Evolutionary conservation across 208 protist genomes (phyloP), one percentile per base, ranked within the genome.

Genomic region (Angomonas ambiguus): DNA sequence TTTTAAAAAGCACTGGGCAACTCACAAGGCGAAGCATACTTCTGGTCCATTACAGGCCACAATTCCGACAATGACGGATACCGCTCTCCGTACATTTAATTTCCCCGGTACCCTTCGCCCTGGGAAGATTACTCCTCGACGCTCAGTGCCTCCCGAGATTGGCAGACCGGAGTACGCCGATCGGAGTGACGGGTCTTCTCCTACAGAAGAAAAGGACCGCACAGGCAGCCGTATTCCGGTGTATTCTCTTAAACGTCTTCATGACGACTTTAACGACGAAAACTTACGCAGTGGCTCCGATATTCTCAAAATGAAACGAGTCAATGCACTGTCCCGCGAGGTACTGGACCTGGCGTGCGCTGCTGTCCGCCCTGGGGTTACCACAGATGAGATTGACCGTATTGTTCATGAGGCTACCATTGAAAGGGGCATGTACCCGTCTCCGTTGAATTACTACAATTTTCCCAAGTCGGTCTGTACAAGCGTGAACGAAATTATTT

Each of bases 391-490:
- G 72, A 92, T 99, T 51, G 98, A 99, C 79, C 83, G 80, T 57
- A 89, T 97, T 30, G 87, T 97, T 11, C 92, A 98, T 68, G 87
- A 97, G 51, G 88, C 88, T 8, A 94, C 85, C 11, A 87, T 97
- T 34, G 92, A 81, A 69, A 84, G 96, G 6, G 73, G 82, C 49
- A 95, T 95, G 72, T 99, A 99, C 76, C 98, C 98, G 11, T 99
- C 97, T 0, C 98, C 98, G 30, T 87, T 99, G 18, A 99, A 99
- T 79, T 99, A 99, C 77, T 92, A 97, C 76, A 85, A 88, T 61
- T 99, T 99, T 74, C 98, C 98, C 60, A 99, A 99, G 80, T 98
- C 95, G 25, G 91, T 97, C 38, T 99, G 98, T 81, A 99, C 97
- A 18, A 97, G 84, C 63, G 65, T 98, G 10, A 97, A 98, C 71